Evolutionary conservation across 768 basidiomycete genomes (phyloP).

Genomic region (Mycena maculata): DNA sequence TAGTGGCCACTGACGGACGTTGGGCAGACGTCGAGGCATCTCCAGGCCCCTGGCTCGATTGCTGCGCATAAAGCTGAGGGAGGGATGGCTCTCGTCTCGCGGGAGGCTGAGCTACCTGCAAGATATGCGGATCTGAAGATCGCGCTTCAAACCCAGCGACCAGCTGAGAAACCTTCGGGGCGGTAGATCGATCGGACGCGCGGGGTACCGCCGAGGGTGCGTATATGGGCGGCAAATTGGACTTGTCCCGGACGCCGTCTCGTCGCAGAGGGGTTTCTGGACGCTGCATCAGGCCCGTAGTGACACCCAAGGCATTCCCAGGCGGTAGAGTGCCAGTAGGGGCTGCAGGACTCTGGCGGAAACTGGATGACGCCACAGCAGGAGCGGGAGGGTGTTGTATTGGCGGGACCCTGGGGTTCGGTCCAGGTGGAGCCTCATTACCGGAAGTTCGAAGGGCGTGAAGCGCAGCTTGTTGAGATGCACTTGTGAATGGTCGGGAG

Average conservation of each 20-base stretch:
- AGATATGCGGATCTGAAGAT: slow-evolving; percentile 17
- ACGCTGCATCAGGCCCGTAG: slow-evolving; percentile 1
- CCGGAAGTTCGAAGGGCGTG: slow-evolving; percentile 5
- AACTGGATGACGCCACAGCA: slow-evolving; percentile 1
- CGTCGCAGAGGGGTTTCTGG: slow-evolving; percentile 21
- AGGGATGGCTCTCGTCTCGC: slow-evolving; percentile 15
- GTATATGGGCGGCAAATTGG: slow-evolving; percentile 29
- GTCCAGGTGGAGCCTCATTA: neutral
- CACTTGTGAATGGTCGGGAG: slow-evolving; percentile 11
- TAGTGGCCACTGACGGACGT: neutral
- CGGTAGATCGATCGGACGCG: slow-evolving; percentile 12
- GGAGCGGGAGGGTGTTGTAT: neutral
- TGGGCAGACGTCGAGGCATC: neutral
- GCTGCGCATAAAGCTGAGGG: slow-evolving; percentile 12
- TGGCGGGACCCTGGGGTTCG: neutral
- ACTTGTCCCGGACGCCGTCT: slow-evolving; percentile 15
- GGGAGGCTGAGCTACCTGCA: neutral
- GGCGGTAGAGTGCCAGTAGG: neutral
- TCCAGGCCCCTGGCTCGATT: neutral
- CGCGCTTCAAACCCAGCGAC: slow-evolving; percentile 34
- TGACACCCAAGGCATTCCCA: neutral
- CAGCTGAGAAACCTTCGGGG: slow-evolving; percentile 30
- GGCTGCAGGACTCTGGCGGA: neutral
- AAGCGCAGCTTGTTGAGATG: slow-evolving; percentile 16
- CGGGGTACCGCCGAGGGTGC: slow-evolving; percentile 9